Percentiles rank a stretch among this genome's conserved stretches.
These are phyloP conservation scores for Letharia lupina DNA, from an alignment of 495 filamentous ascomycete species.

Conservation along the genomic window DNA sequence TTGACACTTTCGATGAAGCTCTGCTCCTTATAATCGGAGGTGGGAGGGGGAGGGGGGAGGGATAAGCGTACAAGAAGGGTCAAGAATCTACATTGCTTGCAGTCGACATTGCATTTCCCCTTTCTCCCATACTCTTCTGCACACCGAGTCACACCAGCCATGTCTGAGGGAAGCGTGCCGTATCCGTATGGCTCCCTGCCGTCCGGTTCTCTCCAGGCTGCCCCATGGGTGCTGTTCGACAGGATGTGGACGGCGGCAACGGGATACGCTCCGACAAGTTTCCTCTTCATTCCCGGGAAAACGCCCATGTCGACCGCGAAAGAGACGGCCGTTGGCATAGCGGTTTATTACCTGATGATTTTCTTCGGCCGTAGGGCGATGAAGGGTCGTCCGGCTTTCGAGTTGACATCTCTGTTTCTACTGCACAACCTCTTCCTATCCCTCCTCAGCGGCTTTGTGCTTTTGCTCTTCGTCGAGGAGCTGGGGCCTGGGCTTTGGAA, in stretches of 20 bases:
- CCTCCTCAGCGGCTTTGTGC: conserved; percentile 54
- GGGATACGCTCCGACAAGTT: conserved; percentile 56
- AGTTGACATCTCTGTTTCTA: conserved; percentile 60
- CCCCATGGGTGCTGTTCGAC: conserved; percentile 16
- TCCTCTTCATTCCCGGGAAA: conserved; percentile 53
- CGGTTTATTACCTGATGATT: conserved; percentile 42
- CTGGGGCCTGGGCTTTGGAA: conserved; percentile 58
- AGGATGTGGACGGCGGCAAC: conserved; percentile 13
- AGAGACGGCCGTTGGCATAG: conserved; percentile 52
- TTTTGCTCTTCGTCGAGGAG: conserved; percentile 66
- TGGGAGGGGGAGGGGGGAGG: no score
- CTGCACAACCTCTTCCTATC: conserved; percentile 77
- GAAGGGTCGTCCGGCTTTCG: conserved; percentile 57
- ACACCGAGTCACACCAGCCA: neutral
- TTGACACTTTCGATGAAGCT: no score
- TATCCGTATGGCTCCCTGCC: neutral
- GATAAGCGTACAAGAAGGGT: no score
- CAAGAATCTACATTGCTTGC: no score
- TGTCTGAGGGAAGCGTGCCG: neutral
- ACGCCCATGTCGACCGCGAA: conserved; percentile 66
- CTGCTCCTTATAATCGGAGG: no score
- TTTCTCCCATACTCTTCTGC: no score
- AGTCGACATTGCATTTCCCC: no score
- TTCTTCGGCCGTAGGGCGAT: conserved; percentile 67
- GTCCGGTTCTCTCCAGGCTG: neutral